Evolutionary conservation across 345 rosid genomes (phyloP), one percentile per base, ranked within the genome.

Genomic region (Odontarrhena argentea): DNA sequence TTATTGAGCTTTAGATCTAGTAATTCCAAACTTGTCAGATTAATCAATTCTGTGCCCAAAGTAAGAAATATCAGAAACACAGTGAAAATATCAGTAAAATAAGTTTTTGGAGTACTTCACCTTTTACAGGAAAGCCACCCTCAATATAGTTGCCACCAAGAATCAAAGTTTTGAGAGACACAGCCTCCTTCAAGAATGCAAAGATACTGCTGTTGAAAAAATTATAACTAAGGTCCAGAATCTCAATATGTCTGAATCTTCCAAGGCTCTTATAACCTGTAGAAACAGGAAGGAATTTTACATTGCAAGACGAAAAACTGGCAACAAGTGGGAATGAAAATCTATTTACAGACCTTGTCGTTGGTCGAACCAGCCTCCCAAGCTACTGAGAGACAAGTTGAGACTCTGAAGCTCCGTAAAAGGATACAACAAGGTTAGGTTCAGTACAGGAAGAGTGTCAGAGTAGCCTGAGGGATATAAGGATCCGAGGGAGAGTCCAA

Each of bases 11-110:
- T 34, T 43, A 66, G 61, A 54, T 55, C 46, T 8, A 66, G 70
- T 24, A 66, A 36, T 55, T 66, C 63, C 70, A 66, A 66, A 41
- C 18, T 65, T 32, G 0, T 65, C 53, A 65, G 70, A 54, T 53
- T 54, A 10, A 4, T 43, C 1, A 65, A 35, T 18, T 54, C 53
- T 65, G 70, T 54, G 7, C n/a, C 60, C 42, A 34, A 14, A 44
- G 12, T 18, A 52, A 52, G 9, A 43, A 18, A 65, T 15, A 65
- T 42, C 28, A 35, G 9, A 54, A 66, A 12, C 70, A 8, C 10
- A 64, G 28, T 64, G 58, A 51, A 38, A 51, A 40, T 26, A 38
- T 63, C 25, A 8, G 25, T 36, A 37, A n/a, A 18, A 0, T 18
- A 18, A 18, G 1, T 18, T 18, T 35, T 10, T 15, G 12, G 4